phyloP scores from a whole-genome alignment of 2,329 filamentous ascomycete genomes.

The Fonsecaea pedrosoi region DNA sequence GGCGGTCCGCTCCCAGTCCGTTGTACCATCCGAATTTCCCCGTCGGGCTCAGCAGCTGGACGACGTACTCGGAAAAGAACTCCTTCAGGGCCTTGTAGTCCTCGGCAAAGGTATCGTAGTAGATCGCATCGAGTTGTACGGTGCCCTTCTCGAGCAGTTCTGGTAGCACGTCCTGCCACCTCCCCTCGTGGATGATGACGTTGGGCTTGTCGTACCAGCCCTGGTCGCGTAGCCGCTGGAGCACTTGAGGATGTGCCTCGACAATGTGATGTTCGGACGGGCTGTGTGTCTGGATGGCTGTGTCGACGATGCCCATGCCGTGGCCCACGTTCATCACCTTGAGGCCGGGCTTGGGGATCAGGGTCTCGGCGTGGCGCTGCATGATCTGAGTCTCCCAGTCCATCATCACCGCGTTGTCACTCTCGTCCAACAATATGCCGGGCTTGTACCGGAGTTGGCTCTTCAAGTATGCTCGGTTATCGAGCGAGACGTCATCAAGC shows the following conservation, averaged over 20 bases:
- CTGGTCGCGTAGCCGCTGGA: slow-evolving; percentile 10
- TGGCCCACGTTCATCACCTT: slow-evolving; percentile 23
- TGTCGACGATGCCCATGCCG: slow-evolving; percentile 21
- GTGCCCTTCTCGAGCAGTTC: slow-evolving; percentile 11
- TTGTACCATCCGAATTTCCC: slow-evolving; percentile 20
- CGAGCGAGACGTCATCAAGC: slow-evolving; percentile 17
- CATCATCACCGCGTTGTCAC: slow-evolving; percentile 13
- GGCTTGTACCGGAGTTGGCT: slow-evolving; percentile 19
- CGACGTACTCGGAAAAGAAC: slow-evolving; percentile 20
- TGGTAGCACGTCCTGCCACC: slow-evolving; percentile 20
- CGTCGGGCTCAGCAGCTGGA: slow-evolving; percentile 7
- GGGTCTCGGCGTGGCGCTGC: slow-evolving; percentile 13
- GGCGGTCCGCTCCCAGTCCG: slow-evolving; percentile 18
- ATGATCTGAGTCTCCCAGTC: slow-evolving; percentile 12
- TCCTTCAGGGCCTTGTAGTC: slow-evolving; percentile 16
- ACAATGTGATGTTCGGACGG: slow-evolving; percentile 18
- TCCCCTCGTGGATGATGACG: slow-evolving; percentile 16
- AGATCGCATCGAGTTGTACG: slow-evolving; percentile 13
- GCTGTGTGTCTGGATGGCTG: slow-evolving; percentile 14
- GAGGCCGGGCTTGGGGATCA: slow-evolving; percentile 12
- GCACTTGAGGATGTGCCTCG: slow-evolving; percentile 17
- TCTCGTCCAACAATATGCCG: slow-evolving; percentile 10
- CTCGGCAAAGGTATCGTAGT: slow-evolving; percentile 21
- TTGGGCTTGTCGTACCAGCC: slow-evolving; percentile 15
- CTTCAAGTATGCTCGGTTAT: slow-evolving; percentile 15